phyloP scores from a whole-genome alignment of 768 basidiomycete genomes.

The Butyriboletus loyo region DNA sequence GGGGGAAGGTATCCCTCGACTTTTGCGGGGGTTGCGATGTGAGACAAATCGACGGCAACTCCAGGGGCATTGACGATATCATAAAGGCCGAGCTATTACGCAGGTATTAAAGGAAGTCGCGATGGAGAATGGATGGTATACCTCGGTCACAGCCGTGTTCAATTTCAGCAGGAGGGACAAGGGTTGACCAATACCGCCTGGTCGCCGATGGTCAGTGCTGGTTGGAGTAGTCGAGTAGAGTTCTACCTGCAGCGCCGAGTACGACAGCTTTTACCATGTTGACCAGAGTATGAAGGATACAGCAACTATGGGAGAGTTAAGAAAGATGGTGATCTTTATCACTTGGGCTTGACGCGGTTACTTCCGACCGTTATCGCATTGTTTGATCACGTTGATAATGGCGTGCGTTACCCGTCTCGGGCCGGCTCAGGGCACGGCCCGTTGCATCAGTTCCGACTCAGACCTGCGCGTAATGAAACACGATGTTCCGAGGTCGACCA shows the following conservation, averaged over 20 bases:
- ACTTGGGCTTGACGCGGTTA: conserved; percentile 1
- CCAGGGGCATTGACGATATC: conserved; percentile 99
- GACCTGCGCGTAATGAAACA: neutral
- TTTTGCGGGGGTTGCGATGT: conserved; percentile 87
- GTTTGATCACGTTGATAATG: neutral
- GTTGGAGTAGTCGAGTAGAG: neutral
- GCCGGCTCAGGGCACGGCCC: neutral
- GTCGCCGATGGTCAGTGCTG: conserved; percentile 1
- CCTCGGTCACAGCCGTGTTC: conserved; percentile 79
- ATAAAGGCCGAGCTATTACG: conserved; percentile 70
- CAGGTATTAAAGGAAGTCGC: conserved; percentile 1
- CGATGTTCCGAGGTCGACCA: neutral
- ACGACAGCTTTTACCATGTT: conserved; percentile 75
- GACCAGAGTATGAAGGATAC: neutral
- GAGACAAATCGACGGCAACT: conserved; percentile 92
- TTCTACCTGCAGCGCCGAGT: conserved; percentile 88
- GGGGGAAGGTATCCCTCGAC: conserved; percentile 78
- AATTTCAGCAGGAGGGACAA: conserved; percentile 88
- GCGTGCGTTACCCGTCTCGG: neutral
- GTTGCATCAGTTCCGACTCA: neutral
- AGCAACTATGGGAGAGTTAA: neutral
- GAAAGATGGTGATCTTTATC: conserved; percentile 16
- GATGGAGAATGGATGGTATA: conserved; percentile 25
- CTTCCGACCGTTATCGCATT: conserved; percentile 10
- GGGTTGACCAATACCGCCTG: conserved; percentile 97